Conservation (phyloP, 495 filamentous ascomycete genomes). For the Parathielavia appendiculata region DNA sequence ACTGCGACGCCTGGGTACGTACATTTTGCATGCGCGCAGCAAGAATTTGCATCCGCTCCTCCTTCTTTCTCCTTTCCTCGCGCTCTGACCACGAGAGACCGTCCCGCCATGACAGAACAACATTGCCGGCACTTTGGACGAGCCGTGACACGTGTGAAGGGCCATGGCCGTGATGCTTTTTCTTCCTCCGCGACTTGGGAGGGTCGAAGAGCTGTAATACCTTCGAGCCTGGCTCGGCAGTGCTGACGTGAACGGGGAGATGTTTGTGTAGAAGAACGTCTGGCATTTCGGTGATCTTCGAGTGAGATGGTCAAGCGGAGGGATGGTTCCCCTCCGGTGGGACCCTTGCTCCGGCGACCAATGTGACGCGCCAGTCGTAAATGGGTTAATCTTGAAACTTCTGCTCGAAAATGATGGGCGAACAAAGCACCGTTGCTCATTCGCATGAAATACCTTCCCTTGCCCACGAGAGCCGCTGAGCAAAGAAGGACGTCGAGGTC, state of each 20-base stretch:
- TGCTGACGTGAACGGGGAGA: conserved; percentile 14
- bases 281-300: conserved; percentile 20
- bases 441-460: too few species aligned
- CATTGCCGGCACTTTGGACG: conserved; percentile 38
- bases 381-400: too few species aligned
- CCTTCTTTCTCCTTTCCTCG: conserved; percentile 42
- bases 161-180: conserved; percentile 4
- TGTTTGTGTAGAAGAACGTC: conserved; percentile 25
- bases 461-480: too few species aligned
- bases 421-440: too few species aligned
- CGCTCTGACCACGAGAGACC: conserved; percentile 53
- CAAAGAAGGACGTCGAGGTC: too few species aligned
- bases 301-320: neutral
- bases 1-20: neutral
- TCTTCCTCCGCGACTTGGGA: conserved; percentile 16
- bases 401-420: too few species aligned
- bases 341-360: neutral
- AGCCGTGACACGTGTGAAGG: conserved; percentile 20
- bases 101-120: conserved; percentile 49
- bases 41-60: conserved; percentile 60
- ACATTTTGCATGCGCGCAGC: conserved; percentile 59
- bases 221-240: conserved; percentile 3
- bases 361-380: too few species aligned
- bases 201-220: neutral
- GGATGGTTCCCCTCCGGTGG: conserved; percentile 1